These are phyloP conservation scores for Venustampulla echinocandica DNA, from an alignment of 495 filamentous ascomycete species.

Conservation along the genomic window DNA sequence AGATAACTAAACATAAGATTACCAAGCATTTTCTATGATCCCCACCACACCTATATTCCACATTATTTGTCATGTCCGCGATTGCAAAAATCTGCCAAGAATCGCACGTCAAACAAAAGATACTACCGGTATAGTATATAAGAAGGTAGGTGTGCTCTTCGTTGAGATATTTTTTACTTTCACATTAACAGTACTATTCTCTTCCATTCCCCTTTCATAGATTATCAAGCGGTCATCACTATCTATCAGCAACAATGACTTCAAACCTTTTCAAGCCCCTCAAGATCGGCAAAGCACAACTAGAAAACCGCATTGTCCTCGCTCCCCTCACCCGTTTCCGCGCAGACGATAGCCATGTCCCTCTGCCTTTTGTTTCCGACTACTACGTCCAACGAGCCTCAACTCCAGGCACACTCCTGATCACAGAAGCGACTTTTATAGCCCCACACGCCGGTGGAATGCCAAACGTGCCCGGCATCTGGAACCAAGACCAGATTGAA, in stretches of 20 bases:
- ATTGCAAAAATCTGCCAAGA: too few species aligned
- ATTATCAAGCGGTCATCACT: neutral
- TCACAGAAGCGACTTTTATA: conserved; percentile 60
- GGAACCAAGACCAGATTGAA: conserved; percentile 46
- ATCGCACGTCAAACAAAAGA: too few species aligned
- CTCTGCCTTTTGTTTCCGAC: conserved; percentile 37
- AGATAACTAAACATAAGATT: too few species aligned
- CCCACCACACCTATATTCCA: too few species aligned
- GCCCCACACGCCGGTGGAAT: conserved; percentile 43
- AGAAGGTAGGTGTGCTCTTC: too few species aligned
- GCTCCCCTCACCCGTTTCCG: conserved; percentile 43
- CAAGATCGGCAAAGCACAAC: conserved; percentile 27
- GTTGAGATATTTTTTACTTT: too few species aligned
- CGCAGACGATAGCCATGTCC: conserved; percentile 34
- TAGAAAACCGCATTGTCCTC: conserved; percentile 36
- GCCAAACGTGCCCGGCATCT: conserved; percentile 56
- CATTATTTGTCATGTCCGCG: too few species aligned
- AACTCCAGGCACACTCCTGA: conserved; percentile 50
- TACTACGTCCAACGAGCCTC: conserved; percentile 58
- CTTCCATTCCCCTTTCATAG: neutral
- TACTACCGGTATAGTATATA: too few species aligned
- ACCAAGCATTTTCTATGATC: too few species aligned
- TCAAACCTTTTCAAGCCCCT: conserved; percentile 34
- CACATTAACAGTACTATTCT: neutral
- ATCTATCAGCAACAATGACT: neutral